Base-by-base conservation (phyloP, 441 rosid species). In the Hypseocharis bilobata region DNA sequence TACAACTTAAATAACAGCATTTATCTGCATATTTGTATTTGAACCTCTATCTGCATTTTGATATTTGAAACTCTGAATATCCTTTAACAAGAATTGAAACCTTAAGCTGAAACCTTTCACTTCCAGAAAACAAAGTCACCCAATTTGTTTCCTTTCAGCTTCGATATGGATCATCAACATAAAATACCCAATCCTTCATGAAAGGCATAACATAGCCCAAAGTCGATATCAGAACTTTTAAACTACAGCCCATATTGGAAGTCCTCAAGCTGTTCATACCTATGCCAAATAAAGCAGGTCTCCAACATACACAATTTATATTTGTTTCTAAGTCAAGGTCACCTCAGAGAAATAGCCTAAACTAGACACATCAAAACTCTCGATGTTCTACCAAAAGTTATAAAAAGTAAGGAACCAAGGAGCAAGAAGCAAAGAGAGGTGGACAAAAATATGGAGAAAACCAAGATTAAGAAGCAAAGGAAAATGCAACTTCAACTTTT, bases 251-350 rank as follows among this genome's bases (percentile, higher is more conserved):
- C 60, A 70, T 58, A 32, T 66, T 34, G 45, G 56, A 51, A 67
- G 52, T 71, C 82, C 80, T 75, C 68, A n/a, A 59, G 70, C 64
- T 60, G 61, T 70, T 77, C 63, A 47, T 30, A 67, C 74, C 76
- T 75, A 77, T 65, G 61, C 65, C 63, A 34, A 72, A 52, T 34
- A 67, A 28, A 58, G 62, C 60, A 71, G 45, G 40, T 64, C 76
- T 71, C 74, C 76, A 64, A 62, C 25, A 65, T 55, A 70, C 59
- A 73, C 29, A 56, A 68, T 58, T 47, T 10, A 65, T 19, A 38
- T 57, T 16, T 22, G 63, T 54, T 67, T 60, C 77, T 69, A 60
- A 62, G 57, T 75, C 71, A 60, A 68, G 63, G 52, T 72, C 76
- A 38, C 81, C 67, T 63, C 58, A 42, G 30, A 63, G 44, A 72